Conservation (phyloP, 2,329 filamentous ascomycete species). For the Rosellinia necatrix region DNA sequence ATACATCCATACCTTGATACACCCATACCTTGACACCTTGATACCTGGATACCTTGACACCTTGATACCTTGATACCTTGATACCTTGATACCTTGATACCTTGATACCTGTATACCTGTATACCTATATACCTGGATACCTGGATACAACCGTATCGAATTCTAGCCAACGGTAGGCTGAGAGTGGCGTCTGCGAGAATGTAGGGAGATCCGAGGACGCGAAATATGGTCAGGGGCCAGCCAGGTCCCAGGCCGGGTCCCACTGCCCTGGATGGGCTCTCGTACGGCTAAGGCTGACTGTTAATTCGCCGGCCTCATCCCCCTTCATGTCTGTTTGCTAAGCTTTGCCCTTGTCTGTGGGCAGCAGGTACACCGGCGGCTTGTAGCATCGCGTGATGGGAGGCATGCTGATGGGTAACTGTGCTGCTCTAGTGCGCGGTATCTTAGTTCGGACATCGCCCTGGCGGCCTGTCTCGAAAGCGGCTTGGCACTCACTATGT, state of each 20-base stretch:
- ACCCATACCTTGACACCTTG: too few species aligned
- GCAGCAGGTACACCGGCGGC: background rate
- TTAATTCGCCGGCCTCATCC: constrained; percentile 22
- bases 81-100: too few species aligned
- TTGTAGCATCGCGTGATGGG: constrained; percentile 10
- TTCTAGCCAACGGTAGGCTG: background rate
- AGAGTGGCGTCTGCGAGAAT: constrained; percentile 3
- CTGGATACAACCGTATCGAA: too few species aligned
- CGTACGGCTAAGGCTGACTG: constrained; percentile 21
- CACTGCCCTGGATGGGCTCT: constrained; percentile 16
- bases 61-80: too few species aligned
- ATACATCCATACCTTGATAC: background rate
- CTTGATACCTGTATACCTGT: too few species aligned
- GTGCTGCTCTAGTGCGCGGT: constrained; percentile 1
- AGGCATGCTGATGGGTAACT: constrained; percentile 17
- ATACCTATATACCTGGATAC: too few species aligned
- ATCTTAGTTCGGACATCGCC: constrained; percentile 19
- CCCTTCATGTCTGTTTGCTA: constrained; percentile 6
- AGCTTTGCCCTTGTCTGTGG: constrained; percentile 13
- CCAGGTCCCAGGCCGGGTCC: background rate
- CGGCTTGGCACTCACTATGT: constrained; percentile 16
- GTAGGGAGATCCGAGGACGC: constrained; percentile 16
- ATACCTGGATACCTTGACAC: too few species aligned
- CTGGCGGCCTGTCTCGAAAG: constrained; percentile 6
- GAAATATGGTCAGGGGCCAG: constrained; percentile 11